A percentile compares a stretch with the other conserved stretches of the same genome.
phyloP scores from a whole-genome alignment of 345 rosid species.

The Populus euphratica region DNA sequence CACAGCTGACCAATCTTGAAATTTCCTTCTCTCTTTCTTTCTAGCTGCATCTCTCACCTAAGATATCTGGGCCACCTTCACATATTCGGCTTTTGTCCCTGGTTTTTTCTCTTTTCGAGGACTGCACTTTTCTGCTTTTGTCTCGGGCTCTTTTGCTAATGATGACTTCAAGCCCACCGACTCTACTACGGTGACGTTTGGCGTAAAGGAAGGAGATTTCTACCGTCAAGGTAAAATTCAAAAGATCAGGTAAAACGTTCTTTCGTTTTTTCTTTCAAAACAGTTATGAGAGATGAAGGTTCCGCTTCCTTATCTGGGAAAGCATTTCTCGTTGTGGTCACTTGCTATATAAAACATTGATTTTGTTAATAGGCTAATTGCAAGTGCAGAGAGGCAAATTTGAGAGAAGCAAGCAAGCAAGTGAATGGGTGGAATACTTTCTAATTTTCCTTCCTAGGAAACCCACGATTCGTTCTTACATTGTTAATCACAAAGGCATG shows the following conservation, averaged over 20 bases:
- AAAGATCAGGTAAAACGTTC: not conserved
- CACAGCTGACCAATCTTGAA: too few relatives aligned
- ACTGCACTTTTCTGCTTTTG: constrained; percentile 2
- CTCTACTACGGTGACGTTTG: not conserved
- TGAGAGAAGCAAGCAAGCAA: not conserved
- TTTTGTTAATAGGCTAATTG: not conserved
- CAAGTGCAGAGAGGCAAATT: not conserved
- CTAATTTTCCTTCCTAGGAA: not conserved
- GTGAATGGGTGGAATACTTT: not conserved
- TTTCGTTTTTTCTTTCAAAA: too few relatives aligned
- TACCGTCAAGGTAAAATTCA: not conserved
- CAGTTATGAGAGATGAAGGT: too few relatives aligned
- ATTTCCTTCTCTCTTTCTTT: not conserved
- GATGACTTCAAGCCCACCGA: not conserved
- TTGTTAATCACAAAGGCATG: not conserved
- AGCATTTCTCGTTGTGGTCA: too few relatives aligned
- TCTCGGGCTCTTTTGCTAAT: not conserved
- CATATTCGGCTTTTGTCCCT: not conserved
- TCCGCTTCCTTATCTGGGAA: too few relatives aligned
- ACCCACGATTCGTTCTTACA: not conserved
- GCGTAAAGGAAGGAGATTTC: not conserved
- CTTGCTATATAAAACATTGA: too few relatives aligned
- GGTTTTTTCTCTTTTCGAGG: not conserved
- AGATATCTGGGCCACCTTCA: not conserved
- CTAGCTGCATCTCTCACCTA: not conserved